Percentiles rank a stretch among this genome's conserved stretches.
phyloP scores from a whole-genome alignment of 139 green algal species.

The Chlorella sp. region DNA sequence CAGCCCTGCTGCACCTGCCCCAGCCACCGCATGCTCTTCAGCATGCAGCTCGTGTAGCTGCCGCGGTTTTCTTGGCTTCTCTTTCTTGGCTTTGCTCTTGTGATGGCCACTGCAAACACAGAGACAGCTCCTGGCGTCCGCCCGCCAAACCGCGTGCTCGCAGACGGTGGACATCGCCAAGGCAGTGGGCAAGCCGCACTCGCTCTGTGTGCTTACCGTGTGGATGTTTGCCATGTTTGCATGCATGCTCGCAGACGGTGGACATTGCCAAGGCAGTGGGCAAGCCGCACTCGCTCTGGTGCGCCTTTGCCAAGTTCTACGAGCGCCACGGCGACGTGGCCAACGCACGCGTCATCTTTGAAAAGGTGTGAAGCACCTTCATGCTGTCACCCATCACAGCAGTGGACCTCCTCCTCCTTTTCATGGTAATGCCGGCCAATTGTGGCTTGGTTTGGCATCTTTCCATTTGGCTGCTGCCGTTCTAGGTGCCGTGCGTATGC shows the following conservation, averaged over 20 bases:
- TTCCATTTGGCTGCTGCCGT: background rate
- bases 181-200: constrained; percentile 76
- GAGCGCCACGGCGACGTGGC: constrained; percentile 86
- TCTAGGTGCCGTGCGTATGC: too few relatives aligned
- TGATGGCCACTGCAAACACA: background rate
- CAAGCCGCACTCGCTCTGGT: constrained; percentile 62
- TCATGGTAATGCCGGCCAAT: too few relatives aligned
- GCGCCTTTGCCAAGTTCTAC: constrained; percentile 95
- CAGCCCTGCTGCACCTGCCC: too few relatives aligned
- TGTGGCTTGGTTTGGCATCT: too few relatives aligned
- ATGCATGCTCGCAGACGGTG: constrained; percentile 76
- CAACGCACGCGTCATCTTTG: constrained; percentile 89
- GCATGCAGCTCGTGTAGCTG: too few relatives aligned
- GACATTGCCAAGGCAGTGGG: constrained; percentile 75
- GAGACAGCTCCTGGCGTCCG: too few relatives aligned
- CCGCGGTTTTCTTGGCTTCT: background rate
- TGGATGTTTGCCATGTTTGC: too few relatives aligned
- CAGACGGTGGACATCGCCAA: constrained; percentile 86
- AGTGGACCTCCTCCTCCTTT: too few relatives aligned
- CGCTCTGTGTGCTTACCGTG: constrained; percentile 17
- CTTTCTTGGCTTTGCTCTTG: background rate
- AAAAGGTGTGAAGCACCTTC: constrained; percentile 71
- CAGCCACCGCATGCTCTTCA: too few relatives aligned
- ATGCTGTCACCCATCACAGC: background rate
- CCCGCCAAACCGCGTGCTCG: background rate